Conservation (phyloP, 2,329 filamentous ascomycete genomes). For the Aspergillus sp. region DNA sequence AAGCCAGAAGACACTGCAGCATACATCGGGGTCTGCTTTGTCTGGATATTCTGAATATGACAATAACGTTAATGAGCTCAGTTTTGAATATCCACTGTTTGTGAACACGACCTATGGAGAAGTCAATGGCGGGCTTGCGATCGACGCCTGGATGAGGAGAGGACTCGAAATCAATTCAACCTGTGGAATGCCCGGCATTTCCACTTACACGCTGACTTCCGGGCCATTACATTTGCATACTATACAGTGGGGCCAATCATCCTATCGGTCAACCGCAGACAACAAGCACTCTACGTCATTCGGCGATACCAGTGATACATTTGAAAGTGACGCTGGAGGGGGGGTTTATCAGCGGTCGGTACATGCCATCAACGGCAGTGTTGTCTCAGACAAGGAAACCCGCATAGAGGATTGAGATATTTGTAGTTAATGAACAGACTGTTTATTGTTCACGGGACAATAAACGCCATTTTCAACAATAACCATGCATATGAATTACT, state of each 20-base stretch:
- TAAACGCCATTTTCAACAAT: too few relatives aligned
- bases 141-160: constrained; percentile 50
- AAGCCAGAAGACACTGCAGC: constrained; percentile 54
- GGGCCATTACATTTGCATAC: constrained; percentile 27
- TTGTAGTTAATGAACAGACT: too few relatives aligned
- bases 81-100: constrained; percentile 62
- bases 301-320: constrained; percentile 30
- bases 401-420: not conserved
- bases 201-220: constrained; percentile 59
- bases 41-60: constrained; percentile 32
- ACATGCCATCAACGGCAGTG: constrained; percentile 27
- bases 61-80: constrained; percentile 35
- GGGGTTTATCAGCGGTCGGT: constrained; percentile 23
- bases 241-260: constrained; percentile 30
- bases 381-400: constrained; percentile 19
- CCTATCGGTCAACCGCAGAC: constrained; percentile 22
- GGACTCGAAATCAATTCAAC: constrained; percentile 47
- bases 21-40: constrained; percentile 47
- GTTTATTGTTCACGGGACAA: too few relatives aligned
- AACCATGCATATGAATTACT: too few relatives aligned
- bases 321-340: constrained; percentile 24
- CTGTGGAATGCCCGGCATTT: constrained; percentile 49
- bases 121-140: constrained; percentile 50
- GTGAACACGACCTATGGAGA: constrained; percentile 54
- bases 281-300: constrained; percentile 25